A percentile compares a stretch with the other conserved stretches of the same genome.
Evolutionary conservation across 192 early-diverging fungal species (phyloP).

Genomic region (Rhizoclosmatium sp.): DNA sequence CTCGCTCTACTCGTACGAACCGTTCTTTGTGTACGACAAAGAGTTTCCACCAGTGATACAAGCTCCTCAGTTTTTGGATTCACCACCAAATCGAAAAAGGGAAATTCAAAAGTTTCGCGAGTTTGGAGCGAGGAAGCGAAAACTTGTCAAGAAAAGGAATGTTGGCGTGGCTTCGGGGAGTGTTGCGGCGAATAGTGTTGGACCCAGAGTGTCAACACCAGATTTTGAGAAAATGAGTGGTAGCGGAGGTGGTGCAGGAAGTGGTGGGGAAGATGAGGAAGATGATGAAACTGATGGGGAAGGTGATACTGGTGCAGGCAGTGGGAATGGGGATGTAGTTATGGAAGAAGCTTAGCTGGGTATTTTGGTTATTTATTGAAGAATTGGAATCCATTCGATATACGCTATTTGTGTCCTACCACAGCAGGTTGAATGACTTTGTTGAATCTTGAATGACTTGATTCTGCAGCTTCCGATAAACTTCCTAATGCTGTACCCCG

Average conservation of each 20-base stretch:
- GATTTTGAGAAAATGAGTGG: not conserved
- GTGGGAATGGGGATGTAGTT: not conserved
- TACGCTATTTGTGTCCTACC: not conserved
- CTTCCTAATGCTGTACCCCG: not conserved
- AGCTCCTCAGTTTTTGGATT: not conserved
- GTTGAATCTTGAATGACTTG: slow-evolving; percentile 9
- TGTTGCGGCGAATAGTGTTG: not conserved
- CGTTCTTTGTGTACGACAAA: slow-evolving; percentile 14
- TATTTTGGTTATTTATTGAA: not conserved
- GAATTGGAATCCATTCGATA: not conserved
- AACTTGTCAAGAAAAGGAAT: slow-evolving; percentile 15
- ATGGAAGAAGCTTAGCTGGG: not conserved
- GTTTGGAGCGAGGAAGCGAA: slow-evolving; percentile 9
- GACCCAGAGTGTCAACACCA: not conserved
- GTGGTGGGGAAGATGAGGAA: not conserved
- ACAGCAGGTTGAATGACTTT: not conserved
- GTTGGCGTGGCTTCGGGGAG: not conserved
- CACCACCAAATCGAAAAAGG: not conserved
- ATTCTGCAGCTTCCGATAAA: slow-evolving; percentile 11
- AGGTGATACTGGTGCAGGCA: not conserved
- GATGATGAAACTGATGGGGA: not conserved
- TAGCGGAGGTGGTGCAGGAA: not conserved
- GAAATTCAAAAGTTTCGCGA: not conserved
- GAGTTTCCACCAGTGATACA: not conserved
- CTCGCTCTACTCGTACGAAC: slow-evolving; percentile 20